A percentile compares a stretch with the other conserved stretches of the same genome.
These are phyloP conservation scores for Botryobasidium botryosum DNA, from an alignment of 768 basidiomycete genomes.

Conservation along the genomic window DNA sequence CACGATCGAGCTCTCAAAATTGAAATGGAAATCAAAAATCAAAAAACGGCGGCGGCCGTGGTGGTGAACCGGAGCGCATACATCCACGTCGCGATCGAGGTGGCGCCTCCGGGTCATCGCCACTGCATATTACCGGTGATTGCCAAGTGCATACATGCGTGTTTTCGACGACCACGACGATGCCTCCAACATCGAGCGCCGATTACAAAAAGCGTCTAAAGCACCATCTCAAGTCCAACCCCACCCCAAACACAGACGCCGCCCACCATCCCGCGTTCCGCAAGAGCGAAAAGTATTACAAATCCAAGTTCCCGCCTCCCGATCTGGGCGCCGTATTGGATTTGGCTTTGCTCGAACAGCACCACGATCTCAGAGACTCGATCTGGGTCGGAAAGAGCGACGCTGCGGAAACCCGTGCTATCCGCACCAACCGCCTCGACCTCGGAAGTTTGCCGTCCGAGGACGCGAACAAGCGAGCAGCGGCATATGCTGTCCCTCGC, in stretches of 20 bases:
- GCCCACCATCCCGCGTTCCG: constrained; percentile 32
- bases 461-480: constrained; percentile 24
- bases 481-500: not conserved
- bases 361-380: constrained; percentile 30
- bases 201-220: constrained; percentile 45
- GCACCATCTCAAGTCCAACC: constrained; percentile 22
- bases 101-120: too few species aligned
- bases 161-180: too few species aligned
- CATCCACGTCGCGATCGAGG: too few species aligned
- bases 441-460: constrained; percentile 7
- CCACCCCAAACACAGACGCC: not conserved
- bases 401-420: constrained; percentile 23
- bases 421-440: constrained; percentile 12
- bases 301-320: constrained; percentile 60
- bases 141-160: too few species aligned
- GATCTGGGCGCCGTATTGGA: constrained; percentile 56
- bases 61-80: too few species aligned
- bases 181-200: too few species aligned
- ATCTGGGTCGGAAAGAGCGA: constrained; percentile 32
- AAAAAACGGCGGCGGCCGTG: too few species aligned
- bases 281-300: constrained; percentile 63
- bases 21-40: too few species aligned
- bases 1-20: too few species aligned
- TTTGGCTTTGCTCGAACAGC: constrained; percentile 28
- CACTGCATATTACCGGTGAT: too few species aligned